Base-by-base conservation (phyloP, 306 rosid genomes). In the Aeschynomene evenia region DNA sequence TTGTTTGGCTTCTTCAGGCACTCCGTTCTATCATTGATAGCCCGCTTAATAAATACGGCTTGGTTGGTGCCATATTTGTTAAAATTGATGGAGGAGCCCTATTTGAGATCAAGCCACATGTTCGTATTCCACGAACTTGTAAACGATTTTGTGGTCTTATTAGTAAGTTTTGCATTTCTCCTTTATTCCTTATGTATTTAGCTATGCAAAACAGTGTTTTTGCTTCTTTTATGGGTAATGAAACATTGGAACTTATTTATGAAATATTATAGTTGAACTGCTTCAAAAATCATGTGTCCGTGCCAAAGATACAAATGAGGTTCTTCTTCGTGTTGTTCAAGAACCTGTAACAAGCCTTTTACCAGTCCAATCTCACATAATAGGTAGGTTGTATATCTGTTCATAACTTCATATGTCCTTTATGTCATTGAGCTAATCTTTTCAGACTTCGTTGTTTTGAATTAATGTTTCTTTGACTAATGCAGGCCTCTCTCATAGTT, bases 81-180 rank as follows among this genome's bases (percentile, higher is more conserved):
- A 82, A 61, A 75, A 79, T 66, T 16, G 79, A 82, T 57, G 18
- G 72, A 42, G 81, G 77, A 43, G 61, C 36, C 10, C 4, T 75
- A n/a, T 79, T 83, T 64, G 86, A 82, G 71, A 52, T 82, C 52
- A 78, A 70, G 56, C 86, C 86, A 12, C 72, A 70, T 70, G 86
- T 68, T 65, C 73, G 76, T 4, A 54, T 82, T 26, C 83, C 78
- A 26, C 62, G 78, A 60, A 70, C 75, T 2, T 74, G 65, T 16
- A 74, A 66, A 24, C 78, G 80, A 33, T 82, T 82, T 10, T 79
- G 81, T 56, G 81, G 81, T 59, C 57, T 83, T 66, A 67, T 83
- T 5, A 9, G 81, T 75, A 83, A 71, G 80, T 31, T 31, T 20
- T 36, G 24, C 34, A 33, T 51, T 34, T 34, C 6, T 29, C 8